Conservation (phyloP, 164 flowering plant species). For the Euptelea pleiosperma region DNA sequence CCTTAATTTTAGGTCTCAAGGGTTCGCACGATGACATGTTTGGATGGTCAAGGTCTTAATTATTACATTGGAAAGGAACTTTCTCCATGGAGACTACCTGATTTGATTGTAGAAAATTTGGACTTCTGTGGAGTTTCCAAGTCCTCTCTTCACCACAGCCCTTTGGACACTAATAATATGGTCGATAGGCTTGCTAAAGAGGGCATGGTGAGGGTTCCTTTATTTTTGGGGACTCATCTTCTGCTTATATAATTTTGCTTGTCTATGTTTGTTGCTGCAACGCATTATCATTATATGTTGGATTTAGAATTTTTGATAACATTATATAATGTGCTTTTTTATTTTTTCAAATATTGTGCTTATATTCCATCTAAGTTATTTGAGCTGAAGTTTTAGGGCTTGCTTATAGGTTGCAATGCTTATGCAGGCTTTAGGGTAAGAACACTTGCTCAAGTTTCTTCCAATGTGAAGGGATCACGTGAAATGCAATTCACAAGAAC, state of each 20-base stretch:
- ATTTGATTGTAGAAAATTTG: not conserved
- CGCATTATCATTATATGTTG: too few species aligned
- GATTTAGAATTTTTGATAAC: too few species aligned
- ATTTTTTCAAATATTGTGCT: too few species aligned
- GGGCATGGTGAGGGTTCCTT: not conserved
- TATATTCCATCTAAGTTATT: not conserved
- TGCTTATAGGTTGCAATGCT: constrained; percentile 7
- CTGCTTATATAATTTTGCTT: too few species aligned
- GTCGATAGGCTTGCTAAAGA: not conserved
- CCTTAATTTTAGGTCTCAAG: not conserved
- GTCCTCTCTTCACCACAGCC: not conserved
- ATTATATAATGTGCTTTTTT: too few species aligned
- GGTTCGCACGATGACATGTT: not conserved
- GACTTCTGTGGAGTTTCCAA: not conserved
- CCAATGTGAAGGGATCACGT: constrained; percentile 12
- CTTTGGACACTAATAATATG: not conserved
- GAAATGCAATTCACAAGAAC: constrained; percentile 17
- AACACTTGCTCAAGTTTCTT: constrained; percentile 16
- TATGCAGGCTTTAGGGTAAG: constrained; percentile 23
- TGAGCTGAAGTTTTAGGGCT: not conserved
- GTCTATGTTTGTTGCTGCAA: too few species aligned
- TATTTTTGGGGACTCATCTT: not conserved
- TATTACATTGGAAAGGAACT: not conserved
- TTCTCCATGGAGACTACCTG: not conserved
- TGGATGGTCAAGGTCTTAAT: not conserved